phyloP scores from a whole-genome alignment of 2,329 filamentous ascomycete species.

The Alternaria rosae region DNA sequence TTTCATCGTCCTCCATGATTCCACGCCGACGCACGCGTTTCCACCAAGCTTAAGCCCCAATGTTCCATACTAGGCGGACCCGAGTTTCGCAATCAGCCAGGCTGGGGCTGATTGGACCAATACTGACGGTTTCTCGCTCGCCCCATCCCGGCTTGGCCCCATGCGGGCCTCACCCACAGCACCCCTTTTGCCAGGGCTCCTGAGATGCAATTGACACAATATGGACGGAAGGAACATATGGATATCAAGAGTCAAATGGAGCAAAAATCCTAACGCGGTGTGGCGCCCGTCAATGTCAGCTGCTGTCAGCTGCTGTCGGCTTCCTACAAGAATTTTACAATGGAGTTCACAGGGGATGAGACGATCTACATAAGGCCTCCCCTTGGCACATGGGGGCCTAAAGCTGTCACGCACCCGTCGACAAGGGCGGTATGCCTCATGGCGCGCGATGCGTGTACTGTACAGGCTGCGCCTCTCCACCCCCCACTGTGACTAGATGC shows the following conservation, averaged over 20 bases:
- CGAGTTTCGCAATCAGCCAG: background rate
- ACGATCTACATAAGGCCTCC: slow-evolving; percentile 1
- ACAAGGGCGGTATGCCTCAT: background rate
- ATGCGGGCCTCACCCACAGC: background rate
- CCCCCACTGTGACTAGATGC: background rate
- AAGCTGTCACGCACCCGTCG: background rate
- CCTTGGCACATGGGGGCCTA: background rate
- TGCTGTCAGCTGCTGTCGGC: background rate
- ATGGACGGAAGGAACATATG: background rate
- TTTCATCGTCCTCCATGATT: background rate
- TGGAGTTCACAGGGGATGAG: background rate
- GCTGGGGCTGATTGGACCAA: background rate
- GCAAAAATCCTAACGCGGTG: background rate
- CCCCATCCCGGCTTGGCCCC: background rate
- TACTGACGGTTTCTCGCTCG: background rate
- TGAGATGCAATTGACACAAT: background rate
- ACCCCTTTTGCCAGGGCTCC: background rate
- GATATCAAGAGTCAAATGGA: background rate
- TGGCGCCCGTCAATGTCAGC: background rate
- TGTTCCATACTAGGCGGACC: background rate
- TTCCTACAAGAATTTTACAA: background rate
- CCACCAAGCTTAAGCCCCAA: background rate
- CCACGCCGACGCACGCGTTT: background rate
- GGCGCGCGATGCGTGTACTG: background rate
- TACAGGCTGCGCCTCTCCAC: slow-evolving; percentile 3